These are phyloP conservation scores for Yamadazyma friedrichii DNA, from an alignment of 1,139 yeast genomes.

Conservation along the genomic window DNA sequence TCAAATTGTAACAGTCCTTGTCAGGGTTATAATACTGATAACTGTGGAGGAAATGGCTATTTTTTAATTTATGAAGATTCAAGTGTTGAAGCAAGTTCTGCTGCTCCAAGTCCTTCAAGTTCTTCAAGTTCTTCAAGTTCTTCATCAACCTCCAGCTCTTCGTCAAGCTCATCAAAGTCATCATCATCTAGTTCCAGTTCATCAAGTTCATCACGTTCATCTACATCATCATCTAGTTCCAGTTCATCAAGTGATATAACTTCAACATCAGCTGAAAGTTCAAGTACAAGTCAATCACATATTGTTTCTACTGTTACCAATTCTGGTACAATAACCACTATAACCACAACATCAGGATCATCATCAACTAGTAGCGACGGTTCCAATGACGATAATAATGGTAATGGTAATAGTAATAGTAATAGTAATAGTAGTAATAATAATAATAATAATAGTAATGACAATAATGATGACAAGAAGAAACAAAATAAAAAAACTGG, in stretches of 20 bases:
- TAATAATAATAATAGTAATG: constrained; percentile 10
- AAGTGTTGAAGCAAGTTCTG: constrained; percentile 20
- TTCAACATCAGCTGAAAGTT: constrained; percentile 6
- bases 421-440: constrained; percentile 1
- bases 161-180: constrained; percentile 10
- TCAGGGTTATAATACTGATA: constrained; percentile 54
- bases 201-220: constrained; percentile 5
- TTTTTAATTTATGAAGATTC: constrained; percentile 47
- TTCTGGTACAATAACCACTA: constrained; percentile 20
- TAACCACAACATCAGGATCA: constrained; percentile 17
- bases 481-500: constrained; percentile 15
- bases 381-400: neutral
- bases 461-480: constrained; percentile 7
- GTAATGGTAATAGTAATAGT: constrained; percentile 9
- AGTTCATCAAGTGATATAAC: constrained; percentile 3
- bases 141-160: constrained; percentile 8
- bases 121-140: constrained; percentile 12
- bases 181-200: constrained; percentile 1
- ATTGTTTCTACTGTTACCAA: constrained; percentile 12
- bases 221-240: constrained; percentile 6
- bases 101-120: constrained; percentile 10
- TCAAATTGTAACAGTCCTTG: constrained; percentile 51
- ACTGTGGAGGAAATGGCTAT: constrained; percentile 62
- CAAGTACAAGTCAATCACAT: constrained; percentile 5
- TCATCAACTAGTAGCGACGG: constrained; percentile 11